Evolutionary conservation across 306 rosid genomes (phyloP).

Genomic region (Dalbergia cochinchinensis): DNA sequence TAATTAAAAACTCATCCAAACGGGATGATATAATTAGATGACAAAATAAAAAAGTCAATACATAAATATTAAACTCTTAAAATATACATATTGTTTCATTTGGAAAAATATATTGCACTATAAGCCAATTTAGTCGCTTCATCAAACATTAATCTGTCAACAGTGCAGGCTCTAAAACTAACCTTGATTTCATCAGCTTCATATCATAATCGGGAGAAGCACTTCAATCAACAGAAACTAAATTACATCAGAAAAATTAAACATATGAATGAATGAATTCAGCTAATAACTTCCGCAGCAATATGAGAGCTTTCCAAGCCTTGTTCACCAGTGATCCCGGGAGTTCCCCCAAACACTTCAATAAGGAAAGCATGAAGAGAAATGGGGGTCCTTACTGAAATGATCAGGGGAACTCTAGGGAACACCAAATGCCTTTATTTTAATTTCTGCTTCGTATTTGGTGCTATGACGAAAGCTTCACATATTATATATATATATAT

Average conservation of each 20-base stretch:
- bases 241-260: background rate
- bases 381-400: slow-evolving; percentile 35
- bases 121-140: no score
- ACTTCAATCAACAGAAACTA: background rate
- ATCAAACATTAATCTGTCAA: no score
- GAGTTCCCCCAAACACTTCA: slow-evolving; percentile 74
- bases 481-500: background rate
- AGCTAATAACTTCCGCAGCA: no score
- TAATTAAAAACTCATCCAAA: no score
- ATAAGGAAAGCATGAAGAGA: slow-evolving; percentile 5
- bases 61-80: no score
- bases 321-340: slow-evolving; percentile 48
- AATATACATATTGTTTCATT: no score
- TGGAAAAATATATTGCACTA: no score
- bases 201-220: background rate
- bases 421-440: slow-evolving; percentile 21
- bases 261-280: background rate
- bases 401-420: slow-evolving; percentile 43
- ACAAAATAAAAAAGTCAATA: no score
- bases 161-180: no score
- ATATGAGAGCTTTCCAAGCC: background rate
- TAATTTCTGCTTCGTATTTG: background rate
- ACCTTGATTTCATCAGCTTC: background rate
- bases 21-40: no score
- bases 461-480: background rate